Conservation (phyloP, 345 rosid species). For the Citrus unshiu region DNA sequence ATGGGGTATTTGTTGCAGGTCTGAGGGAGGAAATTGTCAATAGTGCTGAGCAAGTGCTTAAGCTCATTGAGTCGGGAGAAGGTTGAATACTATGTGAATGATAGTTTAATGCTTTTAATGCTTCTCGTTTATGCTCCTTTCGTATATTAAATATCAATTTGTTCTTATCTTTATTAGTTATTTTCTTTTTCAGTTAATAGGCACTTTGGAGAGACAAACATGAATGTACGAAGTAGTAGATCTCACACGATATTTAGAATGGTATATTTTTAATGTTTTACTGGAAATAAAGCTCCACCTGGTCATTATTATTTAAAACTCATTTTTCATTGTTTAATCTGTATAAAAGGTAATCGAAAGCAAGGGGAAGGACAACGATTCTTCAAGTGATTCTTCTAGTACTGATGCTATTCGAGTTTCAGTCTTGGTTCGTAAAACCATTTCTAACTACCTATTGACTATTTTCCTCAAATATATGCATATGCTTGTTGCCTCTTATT, state of each 20-base stretch:
- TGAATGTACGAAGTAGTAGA: slow-evolving; percentile 93
- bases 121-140: background rate
- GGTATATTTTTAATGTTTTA: slow-evolving; percentile 41
- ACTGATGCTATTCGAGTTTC: slow-evolving; percentile 82
- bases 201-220: slow-evolving; percentile 95
- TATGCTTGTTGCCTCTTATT: background rate
- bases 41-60: slow-evolving; percentile 75
- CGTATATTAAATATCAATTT: background rate
- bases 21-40: slow-evolving; percentile 84
- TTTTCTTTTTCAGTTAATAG: slow-evolving; percentile 53
- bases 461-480: background rate
- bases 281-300: background rate
- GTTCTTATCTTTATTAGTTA: slow-evolving; percentile 1
- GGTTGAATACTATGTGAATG: slow-evolving; percentile 41
- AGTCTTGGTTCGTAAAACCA: slow-evolving; percentile 58
- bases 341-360: slow-evolving; percentile 80
- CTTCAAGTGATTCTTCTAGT: slow-evolving; percentile 33
- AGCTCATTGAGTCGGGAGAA: slow-evolving; percentile 86
- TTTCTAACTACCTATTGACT: background rate
- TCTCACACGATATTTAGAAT: slow-evolving; percentile 96
- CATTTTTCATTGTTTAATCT: slow-evolving; percentile 8
- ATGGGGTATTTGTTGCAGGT: slow-evolving; percentile 89
- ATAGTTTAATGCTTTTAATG: background rate
- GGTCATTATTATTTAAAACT: background rate
- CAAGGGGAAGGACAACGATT: slow-evolving; percentile 49